Evolutionary conservation across 345 rosid species (phyloP), one percentile per base, ranked within the genome.

Genomic region (Euphorbia pulcherrima): DNA sequence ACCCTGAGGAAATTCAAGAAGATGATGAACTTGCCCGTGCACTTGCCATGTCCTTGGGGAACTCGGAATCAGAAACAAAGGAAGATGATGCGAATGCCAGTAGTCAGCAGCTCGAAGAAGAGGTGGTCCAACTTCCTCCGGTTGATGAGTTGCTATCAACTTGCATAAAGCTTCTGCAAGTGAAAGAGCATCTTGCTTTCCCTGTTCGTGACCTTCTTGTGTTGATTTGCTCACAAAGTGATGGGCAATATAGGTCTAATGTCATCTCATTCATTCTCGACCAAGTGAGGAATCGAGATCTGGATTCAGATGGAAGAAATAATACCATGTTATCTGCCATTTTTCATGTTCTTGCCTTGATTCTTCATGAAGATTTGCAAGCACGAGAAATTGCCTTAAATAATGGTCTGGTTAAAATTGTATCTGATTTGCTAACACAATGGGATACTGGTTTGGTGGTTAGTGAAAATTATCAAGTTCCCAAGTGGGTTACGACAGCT

Each of bases 1-100:
- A 90, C 81, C 89, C 88, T 6, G 98, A 90, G 80, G 98, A 93
- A 81, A 56, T 74, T 75, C 92, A 72, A 76, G 98, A 93, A 79
- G 98, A 93, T 69, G 98, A 93, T 84, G 97, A 93, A 74, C 94
- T 93, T 83, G 92, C 97, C 52, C 97, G 96, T 41, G 98, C 98
- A 61, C 94, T 93, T 80, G 97, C 98, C 50, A 89, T 93, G 86
- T 93, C 98, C 21, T 77, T 90, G 69, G 97, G 98, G 40, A 93
- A 83, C 69, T 83, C 98, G 72, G 98, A 93, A 77, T 73, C 90
- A 61, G 92, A 89, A 56, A 46, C 80, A n/a, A 90, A 87, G 76
- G 88, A 84, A 69, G 86, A 87, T 82, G 80, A 67, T 77, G 66
- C 66, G 23, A 83, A 74, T 81, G 86, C 74, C 54, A 75, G 47